phyloP scores from a whole-genome alignment of 2,329 filamentous ascomycete genomes.

The Diaporthe australafricana region DNA sequence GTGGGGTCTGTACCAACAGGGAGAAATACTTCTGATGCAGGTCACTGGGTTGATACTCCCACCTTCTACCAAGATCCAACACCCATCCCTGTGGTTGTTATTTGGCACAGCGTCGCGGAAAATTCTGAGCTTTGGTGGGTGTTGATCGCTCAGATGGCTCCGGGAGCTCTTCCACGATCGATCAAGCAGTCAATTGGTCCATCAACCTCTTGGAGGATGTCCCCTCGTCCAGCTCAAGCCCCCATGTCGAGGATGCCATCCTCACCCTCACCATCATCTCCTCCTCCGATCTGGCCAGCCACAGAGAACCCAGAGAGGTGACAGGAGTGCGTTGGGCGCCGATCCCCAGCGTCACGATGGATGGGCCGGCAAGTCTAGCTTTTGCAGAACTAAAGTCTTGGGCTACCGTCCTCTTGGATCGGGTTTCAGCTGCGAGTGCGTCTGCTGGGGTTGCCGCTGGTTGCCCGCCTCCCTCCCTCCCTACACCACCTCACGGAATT shows the following conservation, averaged over 20 bases:
- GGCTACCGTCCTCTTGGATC: slow-evolving; percentile 15
- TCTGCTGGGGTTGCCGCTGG: slow-evolving; percentile 11
- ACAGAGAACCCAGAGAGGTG: neutral
- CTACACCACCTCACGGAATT: neutral
- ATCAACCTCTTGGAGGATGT: slow-evolving; percentile 5
- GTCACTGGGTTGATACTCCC: neutral
- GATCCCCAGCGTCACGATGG: slow-evolving; percentile 25
- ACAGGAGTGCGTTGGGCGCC: slow-evolving; percentile 11
- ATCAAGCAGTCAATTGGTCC: slow-evolving; percentile 9
- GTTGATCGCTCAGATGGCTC: slow-evolving; percentile 18
- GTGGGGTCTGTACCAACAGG: slow-evolving; percentile 1
- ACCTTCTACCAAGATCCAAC: slow-evolving; percentile 10
- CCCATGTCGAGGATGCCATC: slow-evolving; percentile 4
- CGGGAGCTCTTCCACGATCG: slow-evolving; percentile 5
- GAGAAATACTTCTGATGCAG: neutral
- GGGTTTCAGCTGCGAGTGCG: slow-evolving; percentile 7
- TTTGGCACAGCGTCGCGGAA: slow-evolving; percentile 24
- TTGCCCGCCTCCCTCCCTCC: neutral
- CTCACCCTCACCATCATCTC: neutral
- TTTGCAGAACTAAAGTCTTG: slow-evolving; percentile 1
- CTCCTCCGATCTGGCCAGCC: neutral
- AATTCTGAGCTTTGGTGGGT: slow-evolving; percentile 25
- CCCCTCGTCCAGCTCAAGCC: neutral
- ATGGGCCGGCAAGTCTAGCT: slow-evolving; percentile 11
- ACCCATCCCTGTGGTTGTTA: slow-evolving; percentile 16